Evolutionary conservation across 345 rosid species (phyloP), one percentile per base, ranked within the genome.

Genomic region (Gynandropsis gynandra): DNA sequence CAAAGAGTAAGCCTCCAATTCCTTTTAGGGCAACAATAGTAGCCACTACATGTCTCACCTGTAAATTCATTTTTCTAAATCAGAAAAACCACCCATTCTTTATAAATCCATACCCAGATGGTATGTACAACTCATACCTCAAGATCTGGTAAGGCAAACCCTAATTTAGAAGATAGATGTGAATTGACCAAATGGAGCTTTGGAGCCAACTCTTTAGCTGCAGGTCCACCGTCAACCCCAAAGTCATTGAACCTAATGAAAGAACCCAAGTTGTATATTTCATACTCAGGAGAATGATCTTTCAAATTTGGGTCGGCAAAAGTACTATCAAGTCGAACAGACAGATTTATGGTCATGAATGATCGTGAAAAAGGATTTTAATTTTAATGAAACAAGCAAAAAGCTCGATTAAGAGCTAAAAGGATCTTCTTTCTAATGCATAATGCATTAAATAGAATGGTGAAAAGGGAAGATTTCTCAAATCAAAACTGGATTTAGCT

Each of bases 171-270:
- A 18, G 87, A 73, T 42, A 84, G 3, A 68, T 79, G 95, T 41
- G 61, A 54, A 72, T 69, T 74, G 13, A 63, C 75, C 56, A 77
- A 42, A 42, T 62, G 64, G 59, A 84, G 59, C 79, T 90, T 90
- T 13, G 92, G 83, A 42, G 66, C 54, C 71, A 84, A 60, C 66
- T 82, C 89, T 72, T 74, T 80, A 6, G 86, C 92, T 29, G 95
- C 93, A 63, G 85, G 89, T 32, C 95, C 98, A 36, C 98, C 98
- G 62, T 90, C 83, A 9, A 61, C 70, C 15, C 77, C 89, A 56
- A 87, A 87, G 45, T 87, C 98, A 72, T 52, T 68, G 68, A 68
- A 68, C 72, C 72, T 68, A 52, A 10, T 1, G 11, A 42, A 36
- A 42, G 13, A 24, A 47, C 42, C 36, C 47, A 18, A 39, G 7